A percentile compares a stretch with the other conserved stretches of the same genome.
Conservation (phyloP, 1,139 yeast species). For the Hansenula sp. region DNA sequence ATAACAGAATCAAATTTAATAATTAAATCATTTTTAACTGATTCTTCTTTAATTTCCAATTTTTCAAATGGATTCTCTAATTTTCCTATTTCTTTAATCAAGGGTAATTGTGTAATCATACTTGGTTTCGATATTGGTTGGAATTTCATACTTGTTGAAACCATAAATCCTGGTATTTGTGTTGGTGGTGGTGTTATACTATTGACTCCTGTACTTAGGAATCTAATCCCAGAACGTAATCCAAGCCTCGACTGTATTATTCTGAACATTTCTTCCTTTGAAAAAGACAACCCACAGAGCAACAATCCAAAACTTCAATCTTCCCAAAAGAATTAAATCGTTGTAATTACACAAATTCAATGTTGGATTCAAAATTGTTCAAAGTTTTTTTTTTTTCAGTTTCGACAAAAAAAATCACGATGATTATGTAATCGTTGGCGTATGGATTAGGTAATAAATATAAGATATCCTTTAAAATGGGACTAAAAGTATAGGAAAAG, state of each 20-base stretch:
- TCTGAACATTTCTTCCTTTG: background rate
- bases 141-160: background rate
- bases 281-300: background rate
- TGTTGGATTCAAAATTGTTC: no score
- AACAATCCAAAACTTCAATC: background rate
- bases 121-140: background rate
- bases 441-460: no score
- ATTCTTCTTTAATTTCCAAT: background rate
- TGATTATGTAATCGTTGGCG: no score
- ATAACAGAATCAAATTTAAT: slow-evolving; percentile 50
- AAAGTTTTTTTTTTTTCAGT: no score
- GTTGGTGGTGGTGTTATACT: background rate
- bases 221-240: background rate
- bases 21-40: background rate
- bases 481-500: no score
- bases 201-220: background rate
- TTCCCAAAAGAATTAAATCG: no score
- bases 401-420: no score
- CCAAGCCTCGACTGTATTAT: background rate
- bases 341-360: no score
- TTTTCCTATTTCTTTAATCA: background rate
- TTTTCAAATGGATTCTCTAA: background rate
- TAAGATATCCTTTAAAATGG: no score
- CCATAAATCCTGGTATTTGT: background rate
- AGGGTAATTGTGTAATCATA: background rate